Conservation (phyloP, 2,329 filamentous ascomycete genomes). For the Sarocladium strictum region DNA sequence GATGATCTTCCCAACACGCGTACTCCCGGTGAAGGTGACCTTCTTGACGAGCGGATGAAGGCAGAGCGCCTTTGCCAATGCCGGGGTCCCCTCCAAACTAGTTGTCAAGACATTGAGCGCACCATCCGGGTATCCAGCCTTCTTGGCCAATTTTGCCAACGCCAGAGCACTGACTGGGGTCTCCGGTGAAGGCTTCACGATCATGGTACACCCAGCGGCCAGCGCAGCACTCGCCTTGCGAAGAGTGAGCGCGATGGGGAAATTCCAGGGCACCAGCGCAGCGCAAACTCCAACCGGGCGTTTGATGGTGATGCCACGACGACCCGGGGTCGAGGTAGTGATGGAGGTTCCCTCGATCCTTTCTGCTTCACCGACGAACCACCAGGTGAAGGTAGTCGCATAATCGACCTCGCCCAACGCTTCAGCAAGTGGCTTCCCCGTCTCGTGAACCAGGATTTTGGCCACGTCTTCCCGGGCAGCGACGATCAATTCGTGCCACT, state of each 20-base stretch:
- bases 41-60: constrained; percentile 46
- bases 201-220: constrained; percentile 70
- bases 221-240: constrained; percentile 47
- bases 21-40: constrained; percentile 73
- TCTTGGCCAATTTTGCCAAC: constrained; percentile 59
- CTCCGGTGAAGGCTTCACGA: constrained; percentile 66
- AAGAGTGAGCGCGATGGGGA: constrained; percentile 46
- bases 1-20: constrained; percentile 61
- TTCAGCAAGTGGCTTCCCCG: constrained; percentile 51
- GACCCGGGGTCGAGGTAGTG: constrained; percentile 52
- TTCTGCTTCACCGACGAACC: constrained; percentile 49
- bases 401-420: constrained; percentile 51
- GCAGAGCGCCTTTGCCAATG: constrained; percentile 39
- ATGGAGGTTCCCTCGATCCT: constrained; percentile 52
- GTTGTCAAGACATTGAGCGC: constrained; percentile 52
- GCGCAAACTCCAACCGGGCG: constrained; percentile 29
- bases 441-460: constrained; percentile 39
- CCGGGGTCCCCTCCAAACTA: constrained; percentile 36
- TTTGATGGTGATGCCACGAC: constrained; percentile 66
- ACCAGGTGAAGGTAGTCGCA: constrained; percentile 46
- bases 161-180: constrained; percentile 68
- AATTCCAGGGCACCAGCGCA: constrained; percentile 48
- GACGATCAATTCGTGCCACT: constrained; percentile 31
- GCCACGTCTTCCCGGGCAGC: constrained; percentile 32
- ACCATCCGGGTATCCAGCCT: constrained; percentile 70